Base-by-base conservation (phyloP, 1,284 basidiomycete genomes). In the Austroboletus olivaceoglutinosus region DNA sequence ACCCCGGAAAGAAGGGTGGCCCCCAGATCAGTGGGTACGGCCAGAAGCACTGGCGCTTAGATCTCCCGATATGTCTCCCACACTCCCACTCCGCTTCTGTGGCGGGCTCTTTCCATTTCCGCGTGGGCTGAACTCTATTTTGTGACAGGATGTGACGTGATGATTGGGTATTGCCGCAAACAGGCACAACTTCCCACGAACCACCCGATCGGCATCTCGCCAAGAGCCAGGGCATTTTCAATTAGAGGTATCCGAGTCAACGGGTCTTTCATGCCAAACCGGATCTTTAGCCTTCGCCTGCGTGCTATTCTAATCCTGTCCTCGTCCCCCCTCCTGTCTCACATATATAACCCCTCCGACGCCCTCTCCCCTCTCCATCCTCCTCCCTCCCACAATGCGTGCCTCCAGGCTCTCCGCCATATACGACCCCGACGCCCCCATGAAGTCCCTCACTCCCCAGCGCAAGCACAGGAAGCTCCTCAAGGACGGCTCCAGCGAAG, bases 381-480 rank as follows among this genome's bases (percentile, higher is more conserved):
- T 45, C 48, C 53, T 55, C 48, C 60, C 63, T 55, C 51, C 65
- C 62, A 46, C 50, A 33, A 70, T 70, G 65, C 63, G 60, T 49
- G 48, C 68, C 29, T 48, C 56, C 18, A 55, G 67, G 53, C 36
- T 63, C 16, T 46, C 57, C 29, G 19, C 51, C 33, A 31, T 55
- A 19, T 59, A 56, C 56, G 64, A 67, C 69, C 57, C 58, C 2
- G 70, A 74, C 37, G 51, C 61, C 2, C 47, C 61, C 16, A 22
- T 56, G 45, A 74, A 74, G 59, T 76, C 78, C 51, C 80, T 88
- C 64, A 89, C 85, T 1, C 88, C 88, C 25, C 83, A 85, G 66
- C 77, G 88, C 51, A 89, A 90, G 59, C 88, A 91, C 71, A 77
- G 86, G 61, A 90, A 90, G 67, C 82, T 90, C 56, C 76, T 90